Percentiles rank a stretch among this genome's conserved stretches.
Evolutionary conservation across 1,284 basidiomycete species (phyloP).

Genomic region (Cryptococcus maquisensis): DNA sequence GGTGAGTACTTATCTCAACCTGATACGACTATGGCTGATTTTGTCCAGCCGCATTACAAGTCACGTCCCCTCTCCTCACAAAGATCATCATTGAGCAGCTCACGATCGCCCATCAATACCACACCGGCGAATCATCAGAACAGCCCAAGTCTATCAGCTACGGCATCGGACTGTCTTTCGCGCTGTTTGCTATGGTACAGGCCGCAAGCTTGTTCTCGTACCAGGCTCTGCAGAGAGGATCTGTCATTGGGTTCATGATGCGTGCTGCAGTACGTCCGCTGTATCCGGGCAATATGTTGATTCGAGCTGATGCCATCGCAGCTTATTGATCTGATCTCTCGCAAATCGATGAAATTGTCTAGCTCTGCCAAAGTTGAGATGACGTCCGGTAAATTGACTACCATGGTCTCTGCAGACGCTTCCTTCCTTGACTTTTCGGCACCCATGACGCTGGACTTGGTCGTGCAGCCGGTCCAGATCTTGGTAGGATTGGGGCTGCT

Average conservation of each 20-base stretch:
- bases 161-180: conserved; percentile 14
- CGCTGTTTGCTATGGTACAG: conserved; percentile 13
- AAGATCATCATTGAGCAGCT: conserved; percentile 64
- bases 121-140: conserved; percentile 3
- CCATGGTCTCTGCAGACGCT: conserved; percentile 63
- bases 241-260: conserved; percentile 15
- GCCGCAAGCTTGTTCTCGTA: conserved; percentile 11
- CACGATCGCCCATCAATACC: conserved; percentile 54
- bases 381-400: conserved; percentile 53
- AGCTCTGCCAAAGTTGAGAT: conserved; percentile 10
- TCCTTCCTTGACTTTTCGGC: conserved; percentile 49
- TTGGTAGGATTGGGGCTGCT: conserved; percentile 63
- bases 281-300: not conserved
- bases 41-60: conserved; percentile 12
- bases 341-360: conserved; percentile 11
- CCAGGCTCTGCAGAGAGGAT: conserved; percentile 15
- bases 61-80: conserved; percentile 24
- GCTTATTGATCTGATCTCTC: not conserved
- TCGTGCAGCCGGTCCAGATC: conserved; percentile 53
- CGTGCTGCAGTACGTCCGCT: conserved; percentile 8
- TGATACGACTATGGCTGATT: not conserved
- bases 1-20: conserved; percentile 2
- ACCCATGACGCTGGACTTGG: conserved; percentile 49
- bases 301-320: not conserved
- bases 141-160: conserved; percentile 34